Conservation (phyloP, 306 rosid species). For the Malus orientalis region DNA sequence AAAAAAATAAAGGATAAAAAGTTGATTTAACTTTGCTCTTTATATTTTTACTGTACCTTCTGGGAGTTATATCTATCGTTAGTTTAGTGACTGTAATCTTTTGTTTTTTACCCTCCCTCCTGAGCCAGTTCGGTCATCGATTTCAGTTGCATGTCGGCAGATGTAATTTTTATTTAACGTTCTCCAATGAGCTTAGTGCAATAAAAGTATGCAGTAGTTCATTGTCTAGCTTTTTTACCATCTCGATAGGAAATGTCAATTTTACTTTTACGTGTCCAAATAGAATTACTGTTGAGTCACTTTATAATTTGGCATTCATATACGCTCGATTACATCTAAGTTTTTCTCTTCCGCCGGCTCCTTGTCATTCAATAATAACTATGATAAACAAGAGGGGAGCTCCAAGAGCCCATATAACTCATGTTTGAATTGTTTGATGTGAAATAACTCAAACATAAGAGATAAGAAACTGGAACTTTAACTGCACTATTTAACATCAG, state of each 20-base stretch:
- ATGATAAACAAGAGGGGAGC: neutral
- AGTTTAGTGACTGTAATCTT: conserved; percentile 1
- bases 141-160: conserved; percentile 11
- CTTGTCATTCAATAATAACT: neutral
- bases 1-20: neutral
- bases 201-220: conserved; percentile 4
- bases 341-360: neutral
- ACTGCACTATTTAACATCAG: neutral
- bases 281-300: no score
- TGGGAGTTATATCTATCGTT: neutral
- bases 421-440: neutral
- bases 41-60: neutral
- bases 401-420: neutral
- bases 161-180: conserved; percentile 18
- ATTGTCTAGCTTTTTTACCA: neutral
- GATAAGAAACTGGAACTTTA: neutral
- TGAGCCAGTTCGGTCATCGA: conserved; percentile 5
- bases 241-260: neutral
- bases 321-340: neutral
- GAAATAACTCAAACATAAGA: neutral
- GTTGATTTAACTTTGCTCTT: neutral
- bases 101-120: neutral
- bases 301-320: neutral
- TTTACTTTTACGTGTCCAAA: no score
- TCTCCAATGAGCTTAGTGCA: conserved; percentile 16